Percentiles rank a stretch among this genome's conserved stretches.
These are phyloP conservation scores for Podosphaera aphanis DNA, from an alignment of 2,329 filamentous ascomycete genomes.

Conservation along the genomic window DNA sequence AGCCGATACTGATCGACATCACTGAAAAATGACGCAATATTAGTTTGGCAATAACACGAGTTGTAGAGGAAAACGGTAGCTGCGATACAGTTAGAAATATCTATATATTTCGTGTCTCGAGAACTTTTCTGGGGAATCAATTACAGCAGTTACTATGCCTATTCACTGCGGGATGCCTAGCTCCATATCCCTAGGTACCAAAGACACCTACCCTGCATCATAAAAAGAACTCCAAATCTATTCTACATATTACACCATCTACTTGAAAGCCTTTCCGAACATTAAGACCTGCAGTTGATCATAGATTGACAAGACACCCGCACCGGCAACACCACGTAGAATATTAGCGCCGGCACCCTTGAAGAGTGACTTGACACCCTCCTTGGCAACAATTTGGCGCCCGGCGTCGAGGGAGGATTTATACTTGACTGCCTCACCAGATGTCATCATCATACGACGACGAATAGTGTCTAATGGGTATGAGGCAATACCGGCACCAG, in stretches of 20 bases:
- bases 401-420: conserved; percentile 85
- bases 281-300: conserved; percentile 97
- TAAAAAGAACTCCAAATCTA: too few species aligned
- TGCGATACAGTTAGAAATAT: too few species aligned
- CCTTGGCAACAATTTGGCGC: conserved; percentile 88
- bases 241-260: conserved; percentile 9
- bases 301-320: conserved; percentile 99
- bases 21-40: too few species aligned
- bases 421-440: conserved; percentile 98
- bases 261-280: conserved; percentile 99
- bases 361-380: conserved; percentile 98
- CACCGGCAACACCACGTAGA: conserved; percentile 99
- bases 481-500: conserved; percentile 99
- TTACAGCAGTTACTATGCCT: too few species aligned
- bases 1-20: too few species aligned
- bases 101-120: too few species aligned
- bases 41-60: too few species aligned
- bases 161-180: too few species aligned
- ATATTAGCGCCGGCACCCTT: conserved; percentile 99
- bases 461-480: conserved; percentile 99
- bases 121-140: too few species aligned
- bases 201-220: too few species aligned
- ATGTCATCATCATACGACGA: conserved; percentile 99
- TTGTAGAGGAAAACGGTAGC: too few species aligned
- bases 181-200: too few species aligned